Conservation (phyloP, 208 protist genomes). For the Acanthamoeba lugdunensis region DNA sequence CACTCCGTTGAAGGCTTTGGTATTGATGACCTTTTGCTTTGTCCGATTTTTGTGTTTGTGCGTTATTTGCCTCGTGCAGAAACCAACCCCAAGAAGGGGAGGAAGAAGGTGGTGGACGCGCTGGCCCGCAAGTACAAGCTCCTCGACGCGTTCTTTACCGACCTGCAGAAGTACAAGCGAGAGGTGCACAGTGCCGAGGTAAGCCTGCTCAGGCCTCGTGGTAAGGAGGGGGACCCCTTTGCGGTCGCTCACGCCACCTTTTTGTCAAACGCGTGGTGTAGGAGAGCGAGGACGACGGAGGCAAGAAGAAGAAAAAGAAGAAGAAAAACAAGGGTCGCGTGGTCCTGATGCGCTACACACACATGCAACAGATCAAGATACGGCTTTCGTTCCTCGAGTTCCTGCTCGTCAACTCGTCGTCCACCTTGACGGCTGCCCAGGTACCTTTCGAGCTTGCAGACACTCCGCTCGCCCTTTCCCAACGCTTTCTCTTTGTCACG, state of each 20-base stretch:
- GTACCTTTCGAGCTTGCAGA: neutral
- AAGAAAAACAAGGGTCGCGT: conserved; percentile 57
- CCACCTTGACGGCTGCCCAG: conserved; percentile 78
- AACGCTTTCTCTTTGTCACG: neutral
- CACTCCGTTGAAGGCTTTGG: too few species aligned
- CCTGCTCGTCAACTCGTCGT: conserved; percentile 77
- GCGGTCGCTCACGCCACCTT: neutral
- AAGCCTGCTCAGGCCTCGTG: neutral
- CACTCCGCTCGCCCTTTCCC: neutral
- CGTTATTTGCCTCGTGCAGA: neutral
- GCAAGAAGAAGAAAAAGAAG: conserved; percentile 17
- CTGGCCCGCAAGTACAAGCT: conserved; percentile 75
- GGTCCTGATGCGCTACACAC: conserved; percentile 52
- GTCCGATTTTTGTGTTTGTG: neutral
- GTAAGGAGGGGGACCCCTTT: neutral
- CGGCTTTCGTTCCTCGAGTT: conserved; percentile 82
- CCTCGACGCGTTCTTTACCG: conserved; percentile 49
- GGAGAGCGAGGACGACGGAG: conserved; percentile 8
- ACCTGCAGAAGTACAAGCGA: conserved; percentile 72
- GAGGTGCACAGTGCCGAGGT: neutral
- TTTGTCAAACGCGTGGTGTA: neutral
- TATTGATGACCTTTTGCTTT: neutral
- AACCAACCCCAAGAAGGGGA: conserved; percentile 72
- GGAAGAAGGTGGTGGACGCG: conserved; percentile 77
- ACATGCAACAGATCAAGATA: conserved; percentile 78